Evolutionary conservation across 768 basidiomycete species (phyloP), one percentile per base, ranked within the genome.

Genomic region (Rhizopogon vesiculosus): DNA sequence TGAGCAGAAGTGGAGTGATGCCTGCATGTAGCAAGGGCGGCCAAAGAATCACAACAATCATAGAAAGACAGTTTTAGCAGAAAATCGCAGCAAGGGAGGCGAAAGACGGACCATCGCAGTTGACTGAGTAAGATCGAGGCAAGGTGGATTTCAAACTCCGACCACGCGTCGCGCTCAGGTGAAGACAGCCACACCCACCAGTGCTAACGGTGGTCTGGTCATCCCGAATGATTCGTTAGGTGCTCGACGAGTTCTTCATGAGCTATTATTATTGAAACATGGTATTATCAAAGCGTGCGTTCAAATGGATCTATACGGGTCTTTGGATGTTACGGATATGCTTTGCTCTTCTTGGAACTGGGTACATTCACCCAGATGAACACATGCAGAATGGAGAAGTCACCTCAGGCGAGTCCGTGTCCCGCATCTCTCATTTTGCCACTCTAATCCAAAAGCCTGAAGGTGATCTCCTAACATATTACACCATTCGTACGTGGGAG

Each of bases 1-100:
- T 40, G 85, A 86, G 65, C 93, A 96, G 72, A 96, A 96, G 62
- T 91, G 85, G 29, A 96, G 83, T 2, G 89, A 89, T 10, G 91
- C 86, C 90, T 92, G 56, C 1, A 35, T 25, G 33, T 40, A 25
- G 16, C 15, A 48, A 38, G n/a, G 49, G 18, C 5, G 41, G 18
- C 41, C 18, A 41, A 15, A 28, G 3, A 35, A 56, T 51, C 5
- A 35, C 5, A 39, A 49, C 3, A 12, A 42, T 44, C 40, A 51
- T 18, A 28, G 31, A 28, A 18, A 22, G 12, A 10, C 2, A 33
- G 31, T 33, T 33, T 70, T 39, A 70, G 69, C 45, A 42, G 38
- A 40, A 53, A 25, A 39, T 29, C 33, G 48, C 42, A 50, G 28
- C 52, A 53, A 56, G 48, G 22, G 39, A 53, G 35, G 54, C 48